Percentiles rank a stretch among this genome's conserved stretches.
Evolutionary conservation across 495 filamentous ascomycete species (phyloP).

Genomic region (Sabuloglossum arenarium): DNA sequence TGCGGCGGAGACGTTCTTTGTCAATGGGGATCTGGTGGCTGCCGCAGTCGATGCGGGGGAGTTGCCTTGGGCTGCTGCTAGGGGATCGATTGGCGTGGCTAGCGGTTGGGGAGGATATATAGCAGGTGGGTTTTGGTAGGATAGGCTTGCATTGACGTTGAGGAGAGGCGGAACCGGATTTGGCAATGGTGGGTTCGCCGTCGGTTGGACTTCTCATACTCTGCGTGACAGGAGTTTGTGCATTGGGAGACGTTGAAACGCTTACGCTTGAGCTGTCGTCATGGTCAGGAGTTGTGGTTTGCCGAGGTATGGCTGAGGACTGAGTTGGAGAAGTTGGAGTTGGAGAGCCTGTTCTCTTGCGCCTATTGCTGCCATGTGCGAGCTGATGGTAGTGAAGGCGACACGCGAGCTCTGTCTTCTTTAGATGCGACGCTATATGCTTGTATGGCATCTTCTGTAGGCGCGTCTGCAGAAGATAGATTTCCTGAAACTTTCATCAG

Average conservation of each 20-base stretch:
- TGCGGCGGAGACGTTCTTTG: slow-evolving; percentile 39
- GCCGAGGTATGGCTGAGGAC: background rate
- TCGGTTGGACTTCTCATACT: background rate
- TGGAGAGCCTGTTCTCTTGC: slow-evolving; percentile 41
- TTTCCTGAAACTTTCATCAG: slow-evolving; percentile 31
- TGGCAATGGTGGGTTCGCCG: background rate
- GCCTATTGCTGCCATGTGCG: slow-evolving; percentile 57
- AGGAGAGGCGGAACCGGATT: background rate
- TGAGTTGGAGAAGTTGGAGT: slow-evolving; percentile 20
- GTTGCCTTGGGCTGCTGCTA: background rate
- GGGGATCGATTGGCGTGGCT: background rate
- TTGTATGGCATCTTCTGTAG: slow-evolving; percentile 79
- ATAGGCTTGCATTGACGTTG: slow-evolving; percentile 3
- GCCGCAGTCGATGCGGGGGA: slow-evolving; percentile 22
- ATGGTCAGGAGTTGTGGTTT: background rate
- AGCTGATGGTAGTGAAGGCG: slow-evolving; percentile 71
- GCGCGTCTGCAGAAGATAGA: slow-evolving; percentile 66
- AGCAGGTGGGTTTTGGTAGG: slow-evolving; percentile 2
- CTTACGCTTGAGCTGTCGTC: background rate
- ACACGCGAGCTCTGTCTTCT: slow-evolving; percentile 72
- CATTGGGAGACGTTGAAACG: background rate
- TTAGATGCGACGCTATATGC: slow-evolving; percentile 63
- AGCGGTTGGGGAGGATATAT: slow-evolving; percentile 1
- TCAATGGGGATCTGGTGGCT: slow-evolving; percentile 25
- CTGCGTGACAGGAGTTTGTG: background rate